phyloP scores from a whole-genome alignment of 2,329 filamentous ascomycete species.

The Aspergillus intermedius region DNA sequence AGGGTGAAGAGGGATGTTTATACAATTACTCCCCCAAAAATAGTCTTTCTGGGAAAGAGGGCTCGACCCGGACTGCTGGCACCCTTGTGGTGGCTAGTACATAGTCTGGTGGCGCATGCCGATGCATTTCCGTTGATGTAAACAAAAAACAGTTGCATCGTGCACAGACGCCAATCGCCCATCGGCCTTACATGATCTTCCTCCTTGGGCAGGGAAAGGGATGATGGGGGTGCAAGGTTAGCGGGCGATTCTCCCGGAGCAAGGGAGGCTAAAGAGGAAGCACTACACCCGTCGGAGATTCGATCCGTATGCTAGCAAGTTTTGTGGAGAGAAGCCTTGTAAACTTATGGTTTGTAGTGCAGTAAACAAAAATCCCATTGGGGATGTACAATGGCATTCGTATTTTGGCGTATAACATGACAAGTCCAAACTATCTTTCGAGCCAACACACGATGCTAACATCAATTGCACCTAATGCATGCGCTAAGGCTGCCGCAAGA shows the following conservation, averaged over 20 bases:
- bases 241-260: constrained; percentile 23
- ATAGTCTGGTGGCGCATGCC: constrained; percentile 28
- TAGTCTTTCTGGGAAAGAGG: constrained; percentile 10
- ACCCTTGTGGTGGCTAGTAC: constrained; percentile 22
- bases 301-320: neutral
- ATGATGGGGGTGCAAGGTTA: constrained; percentile 24
- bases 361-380: neutral
- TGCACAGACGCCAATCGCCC: constrained; percentile 30
- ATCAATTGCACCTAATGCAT: neutral
- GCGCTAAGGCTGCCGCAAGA: neutral
- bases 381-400: neutral
- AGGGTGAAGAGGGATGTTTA: constrained; percentile 30
- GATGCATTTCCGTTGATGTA: constrained; percentile 26
- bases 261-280: constrained; percentile 12
- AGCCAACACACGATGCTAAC: neutral
- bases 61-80: neutral
- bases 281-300: neutral
- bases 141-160: constrained; percentile 28
- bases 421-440: too few species aligned
- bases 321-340: neutral
- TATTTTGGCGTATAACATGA: neutral
- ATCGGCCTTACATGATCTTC: constrained; percentile 35
- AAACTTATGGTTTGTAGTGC: neutral
- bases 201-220: constrained; percentile 28
- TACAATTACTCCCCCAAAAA: constrained; percentile 22